These are phyloP conservation scores for Jamesozyma gamospora DNA, from an alignment of 805 yeast genomes.

Conservation along the genomic window DNA sequence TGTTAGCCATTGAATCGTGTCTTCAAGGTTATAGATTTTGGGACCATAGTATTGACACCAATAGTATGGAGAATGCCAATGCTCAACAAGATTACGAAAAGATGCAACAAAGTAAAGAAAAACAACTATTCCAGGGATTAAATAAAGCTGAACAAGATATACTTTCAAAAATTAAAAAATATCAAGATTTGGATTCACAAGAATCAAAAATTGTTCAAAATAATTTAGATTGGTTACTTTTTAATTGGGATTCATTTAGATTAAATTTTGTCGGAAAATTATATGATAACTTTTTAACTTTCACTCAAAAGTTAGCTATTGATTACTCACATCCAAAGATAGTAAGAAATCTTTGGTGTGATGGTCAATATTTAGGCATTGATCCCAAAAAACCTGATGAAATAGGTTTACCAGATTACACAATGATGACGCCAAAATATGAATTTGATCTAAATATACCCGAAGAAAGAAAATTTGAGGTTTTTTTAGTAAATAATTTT, in stretches of 20 bases:
- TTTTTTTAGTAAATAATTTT: slow-evolving; percentile 36
- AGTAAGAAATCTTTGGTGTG: slow-evolving; percentile 43
- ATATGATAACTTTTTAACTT: slow-evolving; percentile 42
- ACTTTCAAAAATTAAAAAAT: slow-evolving; percentile 27
- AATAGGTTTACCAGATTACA: slow-evolving; percentile 12
- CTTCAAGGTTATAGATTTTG: slow-evolving; percentile 32
- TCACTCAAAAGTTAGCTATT: slow-evolving; percentile 43
- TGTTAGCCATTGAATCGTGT: slow-evolving; percentile 31
- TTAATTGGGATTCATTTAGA: slow-evolving; percentile 34
- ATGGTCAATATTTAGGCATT: slow-evolving; percentile 27
- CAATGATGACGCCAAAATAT: slow-evolving; percentile 16
- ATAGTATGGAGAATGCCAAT: slow-evolving; percentile 3
- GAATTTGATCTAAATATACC: slow-evolving; percentile 28
- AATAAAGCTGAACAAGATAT: slow-evolving; percentile 18
- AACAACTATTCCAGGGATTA: slow-evolving; percentile 23
- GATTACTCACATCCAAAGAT: slow-evolving; percentile 50
- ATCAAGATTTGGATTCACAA: slow-evolving; percentile 31
- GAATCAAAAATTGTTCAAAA: slow-evolving; percentile 33
- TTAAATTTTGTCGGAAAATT: slow-evolving; percentile 42
- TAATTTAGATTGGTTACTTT: slow-evolving; percentile 34
- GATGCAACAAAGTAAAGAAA: slow-evolving; percentile 23
- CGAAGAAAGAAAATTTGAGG: slow-evolving; percentile 30
- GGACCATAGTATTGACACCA: slow-evolving; percentile 30
- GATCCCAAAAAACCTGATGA: slow-evolving; percentile 16
- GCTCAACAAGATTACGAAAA: slow-evolving; percentile 15